Evolutionary conservation across 345 rosid genomes (phyloP), one percentile per base, ranked within the genome.

Genomic region (Litchi chinensis): DNA sequence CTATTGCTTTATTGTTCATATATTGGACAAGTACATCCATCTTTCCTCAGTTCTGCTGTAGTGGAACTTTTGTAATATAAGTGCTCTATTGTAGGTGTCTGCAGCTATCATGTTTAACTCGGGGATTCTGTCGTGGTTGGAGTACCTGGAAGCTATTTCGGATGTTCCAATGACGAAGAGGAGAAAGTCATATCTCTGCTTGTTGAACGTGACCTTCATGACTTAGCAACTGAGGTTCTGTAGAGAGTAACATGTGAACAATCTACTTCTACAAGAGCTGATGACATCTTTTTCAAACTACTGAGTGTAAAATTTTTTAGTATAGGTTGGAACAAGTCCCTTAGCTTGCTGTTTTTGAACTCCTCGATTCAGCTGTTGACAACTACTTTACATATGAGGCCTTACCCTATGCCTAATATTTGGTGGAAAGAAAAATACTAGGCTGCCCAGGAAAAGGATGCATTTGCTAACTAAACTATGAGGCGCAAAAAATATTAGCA

Each of bases 111-210:
- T 83, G 89, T 95, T 92, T 86, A 91, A 92, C 72, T 79, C 67
- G 13, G 99, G 99, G 40, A 87, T 93, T 52, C 63, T 8, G 78
- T 88, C 94, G 37, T 93, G 98, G 85, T 79, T 95, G 69, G 92
- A 91, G 83, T 90, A 92, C 85, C 85, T 95, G 85, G 99, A 95
- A 89, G 97, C 96, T 59, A 90, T 89, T 70, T 97, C 97, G n/a
- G n/a, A 21, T 95, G 99, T 97, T 89, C 99, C 37, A 87, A 85
- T 77, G 92, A 87, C 8, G 98, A 95, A 78, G 99, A 95, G 81
- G 93, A 87, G 79, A 83, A 86, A 76, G 82, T 95, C 73, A 79
- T 90, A 18, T 85, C 88, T 48, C 83, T 87, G 77, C 92, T 93
- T 18, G 78, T 82, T 52, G 84, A 93, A 86, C 99, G 92, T 70